Base-by-base conservation (phyloP, 2,329 filamentous ascomycete species). In the Graphiopsis chlorocephala region DNA sequence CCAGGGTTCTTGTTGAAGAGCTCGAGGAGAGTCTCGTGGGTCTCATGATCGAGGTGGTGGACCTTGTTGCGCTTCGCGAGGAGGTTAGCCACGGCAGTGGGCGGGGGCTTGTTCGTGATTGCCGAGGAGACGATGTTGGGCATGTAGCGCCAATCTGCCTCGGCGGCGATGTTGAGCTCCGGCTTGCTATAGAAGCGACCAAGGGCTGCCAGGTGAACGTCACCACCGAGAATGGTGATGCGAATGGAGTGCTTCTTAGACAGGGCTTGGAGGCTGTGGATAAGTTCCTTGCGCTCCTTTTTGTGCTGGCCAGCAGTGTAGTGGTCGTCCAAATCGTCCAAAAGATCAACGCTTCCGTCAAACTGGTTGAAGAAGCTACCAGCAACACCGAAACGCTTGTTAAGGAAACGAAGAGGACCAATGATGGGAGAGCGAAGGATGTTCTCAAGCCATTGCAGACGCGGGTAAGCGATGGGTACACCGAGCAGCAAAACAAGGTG, bases 401-500 rank as follows among this genome's bases (percentile, higher is more conserved):
- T 95, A 71, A 97, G 77, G 68, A 98, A 89, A 73, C 93, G 93
- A 74, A 97, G 87, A 0, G 93, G 93, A 0, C 90, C 93, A 73
- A 97, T 93, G 26, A 97, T 71, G 0, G 94, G 93, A 66, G 92
- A 96, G 17, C 86, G 85, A 71, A 98, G 86, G 65, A 97, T 90
- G 73, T 97, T 97, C 76, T 98, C 94, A 4, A 97, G 84, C 94
- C 94, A 97, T n/a, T 93, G 95, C 62, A 97, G 83, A 71, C 94
- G 92, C 1, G 83, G 83, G 68, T 85, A 83, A 1, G 81, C 81
- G 71, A 96, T 94, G 0, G 93, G 91, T 25, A 91, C 87, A 64
- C 90, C 90, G 2, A 89, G 79, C 12, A 89, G 78, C 25, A 89
- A 76, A 45, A 89, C 80, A 25, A 89, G 73, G 72, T 89, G 87